phyloP scores from a whole-genome alignment of 306 rosid genomes.

The Aeschynomene evenia region DNA sequence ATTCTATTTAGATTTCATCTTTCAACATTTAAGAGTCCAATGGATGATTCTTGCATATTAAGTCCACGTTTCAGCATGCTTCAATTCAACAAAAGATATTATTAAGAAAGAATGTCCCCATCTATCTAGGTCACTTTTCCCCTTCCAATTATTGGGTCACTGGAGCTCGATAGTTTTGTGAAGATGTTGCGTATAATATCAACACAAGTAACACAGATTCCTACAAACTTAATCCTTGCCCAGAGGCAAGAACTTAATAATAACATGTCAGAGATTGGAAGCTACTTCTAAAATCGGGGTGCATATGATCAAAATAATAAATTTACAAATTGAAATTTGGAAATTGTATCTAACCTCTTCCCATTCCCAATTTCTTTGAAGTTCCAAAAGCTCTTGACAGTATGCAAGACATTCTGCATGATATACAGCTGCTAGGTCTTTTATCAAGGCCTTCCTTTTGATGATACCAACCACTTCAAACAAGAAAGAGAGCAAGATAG shows the following conservation, averaged over 20 bases:
- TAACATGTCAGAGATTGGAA: not conserved
- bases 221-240: not conserved
- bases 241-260: not conserved
- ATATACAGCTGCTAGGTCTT: not conserved
- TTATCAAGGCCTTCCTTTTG: constrained; percentile 41
- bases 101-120: not conserved
- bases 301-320: not conserved
- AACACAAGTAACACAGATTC: not conserved
- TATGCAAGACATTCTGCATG: constrained; percentile 59
- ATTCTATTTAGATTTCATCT: not conserved
- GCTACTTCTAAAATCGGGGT: not conserved
- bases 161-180: not conserved
- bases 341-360: constrained; percentile 62
- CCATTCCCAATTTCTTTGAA: constrained; percentile 43
- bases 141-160: not conserved
- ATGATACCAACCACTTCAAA: constrained; percentile 88
- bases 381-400: constrained; percentile 88
- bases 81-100: no score
- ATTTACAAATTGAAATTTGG: not conserved
- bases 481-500: not conserved
- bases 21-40: not conserved
- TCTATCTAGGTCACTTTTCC: not conserved
- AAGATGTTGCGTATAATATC: not conserved
- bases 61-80: not conserved
- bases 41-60: not conserved